Evolutionary conservation across 148 eudicot species (phyloP).

Genomic region (Pharnaceum exiguum): DNA sequence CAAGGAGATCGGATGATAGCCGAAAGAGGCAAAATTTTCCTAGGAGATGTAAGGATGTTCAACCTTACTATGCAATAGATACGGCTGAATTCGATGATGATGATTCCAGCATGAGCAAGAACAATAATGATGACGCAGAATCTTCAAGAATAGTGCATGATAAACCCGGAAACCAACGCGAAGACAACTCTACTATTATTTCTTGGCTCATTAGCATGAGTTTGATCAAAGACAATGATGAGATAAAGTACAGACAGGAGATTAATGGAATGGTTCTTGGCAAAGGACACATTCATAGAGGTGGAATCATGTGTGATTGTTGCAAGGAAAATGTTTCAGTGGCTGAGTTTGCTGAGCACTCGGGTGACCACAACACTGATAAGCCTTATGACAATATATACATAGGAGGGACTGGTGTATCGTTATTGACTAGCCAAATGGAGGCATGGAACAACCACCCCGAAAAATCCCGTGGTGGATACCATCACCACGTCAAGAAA

Average conservation of each 20-base stretch:
- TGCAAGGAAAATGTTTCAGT: conserved; percentile 18
- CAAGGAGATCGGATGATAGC: neutral
- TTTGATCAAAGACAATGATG: conserved; percentile 9
- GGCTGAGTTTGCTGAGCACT: conserved; percentile 25
- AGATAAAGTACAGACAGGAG: neutral
- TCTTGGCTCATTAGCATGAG: conserved; percentile 42
- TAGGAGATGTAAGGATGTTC: conserved; percentile 10
- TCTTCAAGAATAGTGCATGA: too few relatives aligned
- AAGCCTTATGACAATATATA: conserved; percentile 27
- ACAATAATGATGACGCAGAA: neutral
- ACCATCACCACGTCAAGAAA: conserved; percentile 7
- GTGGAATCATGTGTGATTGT: conserved; percentile 40
- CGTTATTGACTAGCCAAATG: conserved; percentile 25
- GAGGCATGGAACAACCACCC: conserved; percentile 37
- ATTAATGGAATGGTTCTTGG: neutral
- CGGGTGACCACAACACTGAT: neutral
- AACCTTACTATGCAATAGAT: conserved; percentile 17
- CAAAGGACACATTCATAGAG: conserved; percentile 17
- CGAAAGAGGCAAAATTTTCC: conserved; percentile 8
- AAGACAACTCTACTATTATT: conserved; percentile 14
- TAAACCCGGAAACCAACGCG: too few relatives aligned
- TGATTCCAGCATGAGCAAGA: neutral
- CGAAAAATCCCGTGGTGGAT: conserved; percentile 2
- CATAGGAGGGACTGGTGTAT: neutral
- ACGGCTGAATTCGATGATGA: neutral